Conservation (phyloP, 768 basidiomycete species). For the Suillus plorans region DNA sequence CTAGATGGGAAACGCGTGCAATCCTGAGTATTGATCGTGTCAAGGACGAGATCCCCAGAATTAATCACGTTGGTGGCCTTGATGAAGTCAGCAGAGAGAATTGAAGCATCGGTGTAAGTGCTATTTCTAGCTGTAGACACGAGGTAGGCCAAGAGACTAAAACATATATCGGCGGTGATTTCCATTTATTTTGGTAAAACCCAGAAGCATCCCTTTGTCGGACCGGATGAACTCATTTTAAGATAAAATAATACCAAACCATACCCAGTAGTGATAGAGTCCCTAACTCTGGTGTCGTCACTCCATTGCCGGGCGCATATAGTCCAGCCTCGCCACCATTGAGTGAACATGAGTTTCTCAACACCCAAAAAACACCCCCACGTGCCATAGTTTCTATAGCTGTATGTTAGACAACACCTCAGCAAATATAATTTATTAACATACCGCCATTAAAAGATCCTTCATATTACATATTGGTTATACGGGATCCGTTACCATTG, state of each 20-base stretch:
- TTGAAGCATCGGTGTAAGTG: slow-evolving; percentile 47
- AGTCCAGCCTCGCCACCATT: background rate
- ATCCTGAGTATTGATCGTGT: slow-evolving; percentile 46
- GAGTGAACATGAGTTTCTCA: background rate
- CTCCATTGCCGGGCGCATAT: slow-evolving; percentile 33
- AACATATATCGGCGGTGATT: background rate
- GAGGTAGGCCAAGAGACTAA: slow-evolving; percentile 49
- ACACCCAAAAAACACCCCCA: slow-evolving; percentile 58
- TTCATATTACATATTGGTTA: slow-evolving; percentile 13
- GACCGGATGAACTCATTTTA: background rate
- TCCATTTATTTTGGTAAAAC: background rate
- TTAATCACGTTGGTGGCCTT: slow-evolving; percentile 42
- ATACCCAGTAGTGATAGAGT: slow-evolving; percentile 54
- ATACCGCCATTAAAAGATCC: slow-evolving; percentile 12
- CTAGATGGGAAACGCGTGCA: slow-evolving; percentile 45
- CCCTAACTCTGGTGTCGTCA: slow-evolving; percentile 40
- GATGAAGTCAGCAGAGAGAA: slow-evolving; percentile 49
- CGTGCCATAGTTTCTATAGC: slow-evolving; percentile 44
- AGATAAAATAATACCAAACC: slow-evolving; percentile 9
- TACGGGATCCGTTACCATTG: background rate
- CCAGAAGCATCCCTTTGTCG: slow-evolving; percentile 32
- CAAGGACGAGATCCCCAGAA: slow-evolving; percentile 41
- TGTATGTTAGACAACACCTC: background rate
- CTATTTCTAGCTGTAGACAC: slow-evolving; percentile 44
- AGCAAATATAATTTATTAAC: slow-evolving; percentile 12